Evolutionary conservation across 768 basidiomycete species (phyloP).

Genomic region (Porpolomopsis calyptriformis): DNA sequence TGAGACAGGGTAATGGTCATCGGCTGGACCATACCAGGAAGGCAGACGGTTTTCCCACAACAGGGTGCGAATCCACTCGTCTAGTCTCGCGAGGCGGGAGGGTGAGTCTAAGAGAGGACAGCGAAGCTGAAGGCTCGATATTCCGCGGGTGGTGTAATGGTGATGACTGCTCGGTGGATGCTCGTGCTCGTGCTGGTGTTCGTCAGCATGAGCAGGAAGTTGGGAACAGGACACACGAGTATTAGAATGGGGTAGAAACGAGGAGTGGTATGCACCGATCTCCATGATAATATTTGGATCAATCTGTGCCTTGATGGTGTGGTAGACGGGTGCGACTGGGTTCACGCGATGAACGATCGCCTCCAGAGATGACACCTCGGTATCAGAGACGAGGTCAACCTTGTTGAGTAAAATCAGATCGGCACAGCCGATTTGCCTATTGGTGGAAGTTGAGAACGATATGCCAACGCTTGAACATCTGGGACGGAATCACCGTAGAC

Average conservation of each 20-base stretch:
- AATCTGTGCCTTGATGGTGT: constrained; percentile 62
- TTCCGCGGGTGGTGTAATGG: constrained; percentile 71
- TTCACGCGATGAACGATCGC: constrained; percentile 64
- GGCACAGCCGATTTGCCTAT: constrained; percentile 88
- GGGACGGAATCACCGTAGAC: constrained; percentile 49
- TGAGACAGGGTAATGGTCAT: too few species aligned
- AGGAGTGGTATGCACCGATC: constrained; percentile 62
- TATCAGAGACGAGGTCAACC: constrained; percentile 54
- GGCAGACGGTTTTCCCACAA: constrained; percentile 71
- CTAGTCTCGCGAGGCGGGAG: constrained; percentile 42
- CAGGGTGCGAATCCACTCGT: constrained; percentile 69
- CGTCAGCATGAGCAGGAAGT: constrained; percentile 16
- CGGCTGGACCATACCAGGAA: constrained; percentile 13
- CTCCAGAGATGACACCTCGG: constrained; percentile 40
- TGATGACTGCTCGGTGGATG: constrained; percentile 25
- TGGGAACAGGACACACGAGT: background rate
- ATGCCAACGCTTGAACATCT: too few species aligned
- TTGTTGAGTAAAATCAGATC: constrained; percentile 94
- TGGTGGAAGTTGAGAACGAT: too few species aligned
- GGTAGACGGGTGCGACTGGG: constrained; percentile 64
- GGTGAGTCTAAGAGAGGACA: constrained; percentile 46
- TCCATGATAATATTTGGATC: constrained; percentile 69
- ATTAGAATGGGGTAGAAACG: background rate
- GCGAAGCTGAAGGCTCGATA: constrained; percentile 66
- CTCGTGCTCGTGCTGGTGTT: constrained; percentile 22